Evolutionary conservation across 148 eudicot species (phyloP), one percentile per base, ranked within the genome.

Genomic region (Cornus controversa): DNA sequence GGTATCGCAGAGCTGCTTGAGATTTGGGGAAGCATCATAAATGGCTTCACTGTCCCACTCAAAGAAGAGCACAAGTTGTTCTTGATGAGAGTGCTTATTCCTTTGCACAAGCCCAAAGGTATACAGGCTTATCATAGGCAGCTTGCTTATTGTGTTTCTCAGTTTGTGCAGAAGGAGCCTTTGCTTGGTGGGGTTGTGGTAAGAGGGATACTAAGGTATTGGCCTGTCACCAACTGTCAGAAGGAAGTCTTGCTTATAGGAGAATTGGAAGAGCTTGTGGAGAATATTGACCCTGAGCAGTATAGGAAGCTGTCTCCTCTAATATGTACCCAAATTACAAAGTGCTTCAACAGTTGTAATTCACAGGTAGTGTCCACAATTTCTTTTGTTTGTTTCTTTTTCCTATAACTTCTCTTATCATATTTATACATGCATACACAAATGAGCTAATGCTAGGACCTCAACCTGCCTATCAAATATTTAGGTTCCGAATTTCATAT

Each of bases 1-100:
- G 90, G 87, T 8, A 84, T 87, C 18, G 90, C 86, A 23, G 90
- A 87, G 27, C 69, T 87, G 42, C 82, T 87, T 10, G 87, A 87
- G 81, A 87, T 87, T 8, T 87, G 89, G 83, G 89, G 89, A 37
- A 87, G 82, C 25, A 87, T 87, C 26, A 87, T 87, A 27, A 87
- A 87, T 54, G 86, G 87, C 1, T 84, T 84, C 24, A 75, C 82
- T 22, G 78, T 87, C 13, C 90, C 90, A 20, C 69, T 87, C 24
- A 87, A 87, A 70, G 86, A 85, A 27, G 84, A 87, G 45, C 90
- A 87, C 79, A 87, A 73, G 80, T 24, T 82, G 69, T 82, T 84
- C 77, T 66, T 87, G 76, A 68, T 28, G 78, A 75, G 82, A 75
- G 84, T 82, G 6, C 74, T 87, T 3, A 66, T 87, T 20, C 90